A percentile compares a stretch with the other conserved stretches of the same genome.
phyloP scores from a whole-genome alignment of 176 grass and related monocot genomes.

The Phragmites australis region DNA sequence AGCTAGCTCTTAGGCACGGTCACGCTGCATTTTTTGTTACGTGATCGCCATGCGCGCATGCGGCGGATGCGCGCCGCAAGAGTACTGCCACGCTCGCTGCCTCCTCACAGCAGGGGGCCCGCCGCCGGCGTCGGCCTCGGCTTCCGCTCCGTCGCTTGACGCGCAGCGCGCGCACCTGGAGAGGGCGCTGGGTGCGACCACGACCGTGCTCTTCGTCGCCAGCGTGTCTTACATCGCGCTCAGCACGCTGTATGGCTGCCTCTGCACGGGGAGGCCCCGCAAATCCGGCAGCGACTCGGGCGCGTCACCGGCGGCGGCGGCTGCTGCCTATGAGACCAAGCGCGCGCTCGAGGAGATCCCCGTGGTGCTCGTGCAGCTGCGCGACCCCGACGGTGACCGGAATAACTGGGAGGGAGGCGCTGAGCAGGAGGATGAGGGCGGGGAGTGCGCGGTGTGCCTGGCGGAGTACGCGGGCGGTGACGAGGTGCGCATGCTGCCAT shows the following conservation, averaged over 20 bases:
- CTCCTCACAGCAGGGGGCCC: not conserved
- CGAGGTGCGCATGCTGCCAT: slow-evolving; percentile 45
- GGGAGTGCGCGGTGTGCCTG: slow-evolving; percentile 46
- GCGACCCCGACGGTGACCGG: too few relatives aligned
- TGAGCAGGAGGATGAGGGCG: not conserved
- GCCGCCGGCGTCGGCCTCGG: not conserved
- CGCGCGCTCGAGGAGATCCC: slow-evolving; percentile 38
- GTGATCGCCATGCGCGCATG: not conserved
- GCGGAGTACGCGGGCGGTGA: slow-evolving; percentile 42
- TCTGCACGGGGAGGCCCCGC: not conserved
- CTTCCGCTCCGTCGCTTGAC: not conserved
- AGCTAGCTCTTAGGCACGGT: not conserved
- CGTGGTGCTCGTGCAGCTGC: not conserved
- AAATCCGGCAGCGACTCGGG: not conserved
- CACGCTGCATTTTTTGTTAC: too few relatives aligned
- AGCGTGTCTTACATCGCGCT: slow-evolving; percentile 31
- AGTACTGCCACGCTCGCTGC: not conserved
- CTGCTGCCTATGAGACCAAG: slow-evolving; percentile 15
- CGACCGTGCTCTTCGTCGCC: slow-evolving; percentile 15
- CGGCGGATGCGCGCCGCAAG: not conserved
- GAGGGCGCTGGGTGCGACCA: not conserved
- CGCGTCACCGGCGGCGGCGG: not conserved
- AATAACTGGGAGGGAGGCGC: not conserved
- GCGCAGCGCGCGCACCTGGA: slow-evolving; percentile 35
- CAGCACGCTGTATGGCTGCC: slow-evolving; percentile 27